Conservation (phyloP, 208 protist genomes). For the Crithidia sp. region DNA sequence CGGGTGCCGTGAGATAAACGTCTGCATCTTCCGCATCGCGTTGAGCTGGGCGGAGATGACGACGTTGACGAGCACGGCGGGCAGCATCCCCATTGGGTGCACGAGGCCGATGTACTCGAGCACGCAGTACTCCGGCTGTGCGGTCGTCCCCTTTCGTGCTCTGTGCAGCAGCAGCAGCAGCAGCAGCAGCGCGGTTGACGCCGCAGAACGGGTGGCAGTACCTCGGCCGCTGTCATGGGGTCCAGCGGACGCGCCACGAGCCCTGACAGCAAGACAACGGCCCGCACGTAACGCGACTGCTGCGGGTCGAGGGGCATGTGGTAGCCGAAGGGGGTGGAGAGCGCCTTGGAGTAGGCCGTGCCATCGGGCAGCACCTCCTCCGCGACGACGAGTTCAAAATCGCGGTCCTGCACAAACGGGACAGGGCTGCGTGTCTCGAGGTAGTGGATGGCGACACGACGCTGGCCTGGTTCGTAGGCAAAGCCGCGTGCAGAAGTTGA, state of each 20-base stretch:
- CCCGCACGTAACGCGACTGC: conserved; percentile 75
- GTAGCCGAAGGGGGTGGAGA: conserved; percentile 69
- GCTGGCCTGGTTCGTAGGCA: conserved; percentile 51
- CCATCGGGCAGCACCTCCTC: conserved; percentile 63
- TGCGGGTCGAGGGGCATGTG: conserved; percentile 55
- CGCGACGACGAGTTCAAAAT: conserved; percentile 79
- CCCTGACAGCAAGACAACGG: conserved; percentile 62
- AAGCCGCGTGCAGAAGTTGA: conserved; percentile 14
- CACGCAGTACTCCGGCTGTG: conserved; percentile 38
- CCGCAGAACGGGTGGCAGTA: conserved; percentile 22
- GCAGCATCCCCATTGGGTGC: conserved; percentile 79
- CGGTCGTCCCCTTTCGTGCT: neutral
- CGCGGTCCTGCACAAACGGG: conserved; percentile 66
- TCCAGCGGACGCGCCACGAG: conserved; percentile 58
- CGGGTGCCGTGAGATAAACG: conserved; percentile 51
- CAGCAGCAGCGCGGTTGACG: conserved; percentile 3
- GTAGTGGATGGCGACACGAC: conserved; percentile 75
- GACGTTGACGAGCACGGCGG: conserved; percentile 67
- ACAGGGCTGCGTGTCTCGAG: conserved; percentile 66
- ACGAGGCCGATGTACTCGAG: conserved; percentile 77
- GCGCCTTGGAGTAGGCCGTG: conserved; percentile 69
- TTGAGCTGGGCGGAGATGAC: conserved; percentile 64
- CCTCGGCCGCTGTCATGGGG: conserved; percentile 10
- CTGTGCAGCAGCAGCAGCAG: neutral
- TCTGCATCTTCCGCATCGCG: conserved; percentile 50